Evolutionary conservation across 1,284 basidiomycete genomes (phyloP).

Genomic region (Pseudozyma tsukubaensis): DNA sequence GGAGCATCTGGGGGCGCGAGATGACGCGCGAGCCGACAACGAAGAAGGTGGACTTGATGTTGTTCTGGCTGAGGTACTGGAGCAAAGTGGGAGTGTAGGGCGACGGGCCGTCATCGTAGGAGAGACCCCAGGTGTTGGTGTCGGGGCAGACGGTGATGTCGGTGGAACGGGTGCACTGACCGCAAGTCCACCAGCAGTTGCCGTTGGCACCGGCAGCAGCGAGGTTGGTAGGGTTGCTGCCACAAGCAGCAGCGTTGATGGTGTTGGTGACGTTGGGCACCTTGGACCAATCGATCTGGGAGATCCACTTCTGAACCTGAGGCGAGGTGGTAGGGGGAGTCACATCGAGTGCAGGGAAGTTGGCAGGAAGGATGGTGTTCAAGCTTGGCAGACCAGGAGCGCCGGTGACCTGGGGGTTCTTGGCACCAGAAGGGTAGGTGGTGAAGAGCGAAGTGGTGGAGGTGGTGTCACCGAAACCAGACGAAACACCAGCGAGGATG

Average conservation of each 20-base stretch:
- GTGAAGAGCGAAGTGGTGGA: constrained; percentile 53
- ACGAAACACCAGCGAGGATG: constrained; percentile 52
- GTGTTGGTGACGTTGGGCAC: constrained; percentile 77
- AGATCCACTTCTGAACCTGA: constrained; percentile 79
- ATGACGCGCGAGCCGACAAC: constrained; percentile 89
- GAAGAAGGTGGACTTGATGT: constrained; percentile 87
- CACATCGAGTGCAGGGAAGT: constrained; percentile 80
- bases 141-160: constrained; percentile 83
- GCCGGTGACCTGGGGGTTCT: constrained; percentile 57
- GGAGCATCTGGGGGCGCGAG: constrained; percentile 79
- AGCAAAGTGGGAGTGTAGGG: constrained; percentile 80
- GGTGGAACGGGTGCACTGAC: constrained; percentile 78
- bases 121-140: constrained; percentile 77
- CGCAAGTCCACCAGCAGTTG: constrained; percentile 83
- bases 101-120: constrained; percentile 85
- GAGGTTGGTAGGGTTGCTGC: constrained; percentile 75
- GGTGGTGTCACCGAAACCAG: constrained; percentile 41
- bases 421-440: constrained; percentile 53
- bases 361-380: constrained; percentile 55
- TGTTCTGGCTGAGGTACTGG: constrained; percentile 76
- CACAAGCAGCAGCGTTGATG: constrained; percentile 75
- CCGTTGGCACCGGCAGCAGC: constrained; percentile 74
- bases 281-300: constrained; percentile 75
- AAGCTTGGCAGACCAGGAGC: constrained; percentile 55
- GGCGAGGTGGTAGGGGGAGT: constrained; percentile 77